These are phyloP conservation scores for Pistacia integerrima DNA, from an alignment of 345 rosid species.

Conservation along the genomic window DNA sequence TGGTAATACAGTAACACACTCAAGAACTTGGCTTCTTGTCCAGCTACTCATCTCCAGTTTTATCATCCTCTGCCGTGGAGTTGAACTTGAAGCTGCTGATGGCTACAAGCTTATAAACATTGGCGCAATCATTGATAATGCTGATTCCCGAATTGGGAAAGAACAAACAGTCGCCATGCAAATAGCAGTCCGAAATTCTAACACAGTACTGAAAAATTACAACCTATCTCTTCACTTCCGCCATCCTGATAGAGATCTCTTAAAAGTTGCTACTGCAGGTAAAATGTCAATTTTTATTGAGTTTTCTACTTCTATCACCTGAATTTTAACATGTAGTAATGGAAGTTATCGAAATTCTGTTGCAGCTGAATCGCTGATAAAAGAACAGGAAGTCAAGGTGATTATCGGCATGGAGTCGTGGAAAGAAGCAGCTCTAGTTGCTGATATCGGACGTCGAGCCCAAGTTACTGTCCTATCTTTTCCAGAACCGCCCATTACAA, in stretches of 20 bases:
- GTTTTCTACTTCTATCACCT: not conserved
- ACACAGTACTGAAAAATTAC: conserved; percentile 14
- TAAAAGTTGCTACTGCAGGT: conserved; percentile 43
- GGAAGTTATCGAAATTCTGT: not conserved
- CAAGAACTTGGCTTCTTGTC: conserved; percentile 16
- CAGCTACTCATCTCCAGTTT: conserved; percentile 5
- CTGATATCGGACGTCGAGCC: conserved; percentile 33
- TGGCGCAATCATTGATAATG: conserved; percentile 44
- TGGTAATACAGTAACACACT: not conserved
- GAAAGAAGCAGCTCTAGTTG: conserved; percentile 49
- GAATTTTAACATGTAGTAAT: not conserved
- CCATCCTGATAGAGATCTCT: conserved; percentile 28
- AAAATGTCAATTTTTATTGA: not conserved
- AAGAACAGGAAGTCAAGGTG: conserved; percentile 35
- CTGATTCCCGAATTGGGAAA: conserved; percentile 32
- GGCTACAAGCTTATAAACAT: conserved; percentile 21
- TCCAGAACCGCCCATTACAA: conserved; percentile 30
- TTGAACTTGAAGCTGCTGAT: conserved; percentile 17
- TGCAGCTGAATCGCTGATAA: conserved; percentile 43
- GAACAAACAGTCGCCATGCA: conserved; percentile 47
- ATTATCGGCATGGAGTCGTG: conserved; percentile 53
- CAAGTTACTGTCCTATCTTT: conserved; percentile 48
- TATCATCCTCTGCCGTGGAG: conserved; percentile 22
- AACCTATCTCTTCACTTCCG: conserved; percentile 34
- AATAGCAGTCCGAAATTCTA: conserved; percentile 41